A percentile compares a stretch with the other conserved stretches of the same genome.
Evolutionary conservation across 2,329 filamentous ascomycete genomes (phyloP).

Genomic region (Hysterium pulicare): DNA sequence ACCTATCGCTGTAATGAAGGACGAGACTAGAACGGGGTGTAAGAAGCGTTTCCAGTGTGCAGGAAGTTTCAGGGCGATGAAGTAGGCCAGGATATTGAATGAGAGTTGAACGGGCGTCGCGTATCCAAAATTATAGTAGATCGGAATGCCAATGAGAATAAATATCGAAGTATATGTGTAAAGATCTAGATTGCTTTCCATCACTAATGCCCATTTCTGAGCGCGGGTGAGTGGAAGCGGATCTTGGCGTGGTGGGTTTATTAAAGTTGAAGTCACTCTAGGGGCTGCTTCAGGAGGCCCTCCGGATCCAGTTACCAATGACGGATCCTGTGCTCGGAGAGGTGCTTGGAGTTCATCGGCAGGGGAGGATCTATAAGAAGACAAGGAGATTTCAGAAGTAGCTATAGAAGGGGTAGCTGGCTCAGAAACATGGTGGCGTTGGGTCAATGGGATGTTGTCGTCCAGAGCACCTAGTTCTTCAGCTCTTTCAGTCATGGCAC

Average conservation of each 20-base stretch:
- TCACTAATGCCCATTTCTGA: constrained; percentile 49
- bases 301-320: constrained; percentile 16
- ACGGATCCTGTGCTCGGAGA: constrained; percentile 18
- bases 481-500: constrained; percentile 49
- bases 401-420: constrained; percentile 2
- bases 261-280: constrained; percentile 2
- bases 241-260: constrained; percentile 33
- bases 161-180: constrained; percentile 47
- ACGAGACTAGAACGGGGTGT: constrained; percentile 58
- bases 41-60: constrained; percentile 50
- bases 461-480: constrained; percentile 48
- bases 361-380: too few relatives aligned
- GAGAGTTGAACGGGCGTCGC: constrained; percentile 45
- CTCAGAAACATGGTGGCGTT: constrained; percentile 8
- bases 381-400: neutral
- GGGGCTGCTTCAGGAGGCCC: constrained; percentile 14
- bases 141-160: constrained; percentile 51
- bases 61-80: constrained; percentile 50
- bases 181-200: constrained; percentile 47
- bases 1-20: constrained; percentile 51
- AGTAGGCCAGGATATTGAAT: constrained; percentile 53
- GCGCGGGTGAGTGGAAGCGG: constrained; percentile 46
- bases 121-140: constrained; percentile 55
- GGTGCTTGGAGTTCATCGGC: constrained; percentile 13
- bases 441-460: constrained; percentile 49